Evolutionary conservation across 306 rosid genomes (phyloP).

Genomic region (Astragalus glycyphyllos): DNA sequence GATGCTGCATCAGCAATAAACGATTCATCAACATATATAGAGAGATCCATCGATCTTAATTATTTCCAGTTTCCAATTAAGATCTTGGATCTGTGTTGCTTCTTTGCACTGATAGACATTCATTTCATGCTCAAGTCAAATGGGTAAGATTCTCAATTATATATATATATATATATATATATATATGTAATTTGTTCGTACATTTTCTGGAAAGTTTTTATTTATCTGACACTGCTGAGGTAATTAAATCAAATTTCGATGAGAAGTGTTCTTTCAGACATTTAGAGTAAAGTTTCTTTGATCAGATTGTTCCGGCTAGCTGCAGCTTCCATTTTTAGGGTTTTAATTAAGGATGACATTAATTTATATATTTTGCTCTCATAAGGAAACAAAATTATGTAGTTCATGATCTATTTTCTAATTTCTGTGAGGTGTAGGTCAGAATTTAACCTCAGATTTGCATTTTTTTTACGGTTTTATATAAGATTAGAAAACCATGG

Average conservation of each 20-base stretch:
- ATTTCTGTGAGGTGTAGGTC: conserved; percentile 1
- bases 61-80: not conserved
- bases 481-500: too few relatives aligned
- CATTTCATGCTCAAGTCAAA: not conserved
- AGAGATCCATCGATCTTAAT: not conserved
- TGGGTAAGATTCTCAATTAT: conserved; percentile 13
- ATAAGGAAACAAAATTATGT: not conserved
- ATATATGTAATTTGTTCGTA: not conserved
- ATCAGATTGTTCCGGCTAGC: not conserved
- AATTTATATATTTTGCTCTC: not conserved
- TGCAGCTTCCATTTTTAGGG: conserved; percentile 23
- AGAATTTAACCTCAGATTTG: conserved; percentile 8
- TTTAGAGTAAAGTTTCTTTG: not conserved
- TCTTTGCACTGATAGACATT: not conserved
- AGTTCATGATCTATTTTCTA: not conserved
- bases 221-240: too few relatives aligned
- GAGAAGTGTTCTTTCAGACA: not conserved
- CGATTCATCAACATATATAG: conserved; percentile 12
- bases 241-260: not conserved
- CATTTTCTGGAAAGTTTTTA: too few relatives aligned
- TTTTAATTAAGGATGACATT: conserved; percentile 1
- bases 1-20: conserved; percentile 98
- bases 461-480: not conserved
- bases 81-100: conserved; percentile 9
- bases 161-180: not conserved